Evolutionary conservation across 139 green algal genomes (phyloP), one percentile per base, ranked within the genome.

Genomic region (Tetraselmis chui): DNA sequence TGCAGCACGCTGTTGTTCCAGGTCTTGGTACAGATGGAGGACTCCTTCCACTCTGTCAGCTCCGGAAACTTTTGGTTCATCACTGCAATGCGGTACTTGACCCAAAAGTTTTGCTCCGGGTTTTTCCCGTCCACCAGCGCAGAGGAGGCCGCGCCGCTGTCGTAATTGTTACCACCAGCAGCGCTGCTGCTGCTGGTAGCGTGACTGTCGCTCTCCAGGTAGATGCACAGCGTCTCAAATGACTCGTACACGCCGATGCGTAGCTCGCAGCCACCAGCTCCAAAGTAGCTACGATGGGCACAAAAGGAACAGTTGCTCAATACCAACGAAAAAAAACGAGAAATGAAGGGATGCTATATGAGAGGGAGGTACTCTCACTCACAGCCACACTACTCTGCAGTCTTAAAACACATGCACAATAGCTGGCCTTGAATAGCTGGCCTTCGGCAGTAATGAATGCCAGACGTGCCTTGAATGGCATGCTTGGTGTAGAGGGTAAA

Each of bases 1-100:
- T 94, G 91, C 85, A 94, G 84, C 32, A 94, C 90, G 80, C 83
- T 88, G 87, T 93, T 94, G 87, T 94, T 94, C 91, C 91, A 94
- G 29, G 89, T 90, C 76, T 86, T 87, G 67, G 91, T 94, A 89
- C 89, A 94, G 84, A 94, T 91, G 81, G 81, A 83, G 25, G 84
- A 85, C 82, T 94, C 90, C 79, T 87, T 88, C 90, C 91, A 94
- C 30, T 89, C 79, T 0, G 89, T 94, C 31, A 83, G 79, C 77
- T 91, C 87, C 1, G 89, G 82, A 31, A 86, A 80, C 76, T 85
- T 86, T 86, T 93, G 89, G 75, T 93, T 94, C 25, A 93, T 32
- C 1, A 93, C 87, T n/a, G 87, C 89, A 29, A 93, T 90, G 74
- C 89, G 85, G 83, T 92, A 93, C 59, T 89, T 89, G 58, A 94